A percentile compares a stretch with the other conserved stretches of the same genome.
Evolutionary conservation across 1,139 yeast species (phyloP).

Genomic region (Hemisphaericaspora xylofermentans): DNA sequence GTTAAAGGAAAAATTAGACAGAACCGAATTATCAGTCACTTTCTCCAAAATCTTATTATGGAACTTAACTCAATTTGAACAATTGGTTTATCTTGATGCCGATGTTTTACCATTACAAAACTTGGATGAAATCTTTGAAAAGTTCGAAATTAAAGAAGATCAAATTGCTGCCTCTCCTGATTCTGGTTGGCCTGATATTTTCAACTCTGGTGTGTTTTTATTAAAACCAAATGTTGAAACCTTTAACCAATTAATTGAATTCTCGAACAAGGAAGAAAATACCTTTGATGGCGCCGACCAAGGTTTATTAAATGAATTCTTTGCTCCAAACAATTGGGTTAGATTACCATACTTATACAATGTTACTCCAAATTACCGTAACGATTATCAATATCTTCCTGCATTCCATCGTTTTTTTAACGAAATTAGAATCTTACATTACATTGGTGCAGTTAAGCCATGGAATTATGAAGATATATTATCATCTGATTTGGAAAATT

Average conservation of each 20-base stretch:
- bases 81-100: conserved; percentile 29
- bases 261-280: conserved; percentile 12
- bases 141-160: conserved; percentile 13
- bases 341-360: conserved; percentile 31
- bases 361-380: conserved; percentile 29
- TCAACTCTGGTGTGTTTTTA: conserved; percentile 34
- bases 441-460: conserved; percentile 30
- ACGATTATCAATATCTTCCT: conserved; percentile 32
- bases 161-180: conserved; percentile 32
- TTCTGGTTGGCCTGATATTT: conserved; percentile 40
- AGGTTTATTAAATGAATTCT: conserved; percentile 32
- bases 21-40: conserved; percentile 30
- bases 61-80: conserved; percentile 25
- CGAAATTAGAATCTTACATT: conserved; percentile 30
- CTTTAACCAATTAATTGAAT: conserved; percentile 20
- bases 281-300: conserved; percentile 39
- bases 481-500: conserved; percentile 17
- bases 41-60: conserved; percentile 30
- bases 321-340: conserved; percentile 25
- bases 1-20: conserved; percentile 22
- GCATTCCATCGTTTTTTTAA: conserved; percentile 29
- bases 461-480: conserved; percentile 26
- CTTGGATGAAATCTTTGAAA: conserved; percentile 26
- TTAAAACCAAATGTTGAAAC: conserved; percentile 23
- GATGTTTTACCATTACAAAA: conserved; percentile 29